phyloP scores from a whole-genome alignment of 805 yeast genomes.

The Sugiyamaella americana region DNA sequence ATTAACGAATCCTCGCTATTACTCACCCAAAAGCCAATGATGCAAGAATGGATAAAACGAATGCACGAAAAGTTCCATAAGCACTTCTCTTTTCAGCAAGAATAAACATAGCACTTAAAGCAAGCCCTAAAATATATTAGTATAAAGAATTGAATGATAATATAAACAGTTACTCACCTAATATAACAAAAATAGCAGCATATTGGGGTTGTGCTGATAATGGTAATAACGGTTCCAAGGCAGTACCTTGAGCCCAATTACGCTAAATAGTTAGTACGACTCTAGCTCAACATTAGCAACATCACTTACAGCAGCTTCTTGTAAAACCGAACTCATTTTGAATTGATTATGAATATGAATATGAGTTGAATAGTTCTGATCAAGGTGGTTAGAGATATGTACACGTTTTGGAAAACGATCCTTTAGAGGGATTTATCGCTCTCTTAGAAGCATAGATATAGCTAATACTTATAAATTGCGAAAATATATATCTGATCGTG shows the following conservation, averaged over 20 bases:
- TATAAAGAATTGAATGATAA: too few species aligned
- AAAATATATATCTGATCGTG: too few species aligned
- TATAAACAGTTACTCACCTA: slow-evolving; percentile 14
- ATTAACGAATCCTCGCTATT: not conserved
- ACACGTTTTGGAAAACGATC: too few species aligned
- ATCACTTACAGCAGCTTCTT: not conserved
- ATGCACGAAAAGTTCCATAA: slow-evolving; percentile 21
- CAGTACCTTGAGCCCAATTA: slow-evolving; percentile 1
- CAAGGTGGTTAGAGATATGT: not conserved
- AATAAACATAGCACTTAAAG: slow-evolving; percentile 21
- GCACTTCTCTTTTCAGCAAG: slow-evolving; percentile 15
- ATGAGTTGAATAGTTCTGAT: not conserved
- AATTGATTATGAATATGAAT: not conserved
- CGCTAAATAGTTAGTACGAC: not conserved
- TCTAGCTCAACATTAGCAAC: not conserved
- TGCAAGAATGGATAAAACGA: slow-evolving; percentile 29
- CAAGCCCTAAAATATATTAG: slow-evolving; percentile 17
- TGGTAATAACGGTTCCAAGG: slow-evolving; percentile 23
- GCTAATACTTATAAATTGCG: too few species aligned
- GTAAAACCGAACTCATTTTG: not conserved
- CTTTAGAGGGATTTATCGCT: too few species aligned
- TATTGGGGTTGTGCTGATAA: slow-evolving; percentile 22
- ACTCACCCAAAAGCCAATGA: slow-evolving; percentile 35
- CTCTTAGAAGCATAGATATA: too few species aligned
- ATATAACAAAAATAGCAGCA: slow-evolving; percentile 17